Evolutionary conservation across 352 stramenopile species (phyloP), one percentile per base, ranked within the genome.

Genomic region (Sclerospora graminicola): DNA sequence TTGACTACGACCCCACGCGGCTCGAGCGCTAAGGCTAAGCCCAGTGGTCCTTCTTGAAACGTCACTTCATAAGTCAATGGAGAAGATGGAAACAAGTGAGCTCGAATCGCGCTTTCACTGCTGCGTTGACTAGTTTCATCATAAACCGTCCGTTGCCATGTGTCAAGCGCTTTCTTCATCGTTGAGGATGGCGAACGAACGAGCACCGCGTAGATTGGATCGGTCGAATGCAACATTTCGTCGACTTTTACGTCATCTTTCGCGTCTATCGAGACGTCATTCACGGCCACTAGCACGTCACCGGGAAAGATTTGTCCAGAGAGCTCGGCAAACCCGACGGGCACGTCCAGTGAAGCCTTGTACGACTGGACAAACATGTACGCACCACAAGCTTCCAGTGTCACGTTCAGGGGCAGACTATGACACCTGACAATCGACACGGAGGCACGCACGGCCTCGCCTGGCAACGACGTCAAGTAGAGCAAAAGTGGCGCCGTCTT

Each of bases 21-120:
- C 47, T 92, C 81, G 4, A 92, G 67, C 10, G 77, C 69, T 7
- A 92, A 45, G 1, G 76, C 81, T 10, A 92, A 63, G 27, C 81
- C 81, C 23, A 92, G 62, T 5, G 77, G 81, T 0, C 81, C 81
- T 6, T 77, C 56, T 35, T 66, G 51, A 29, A 92, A 92, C 8
- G 53, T 67, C n/a, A 92, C 76, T 6, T 87, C 73, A 35, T 63
- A 81, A 13, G 59, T 53, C 30, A 36, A 54, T 26, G 26, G 44
- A 27, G 47, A 36, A 0, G 37, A 28, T n/a, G 21, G 29, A 18
- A 59, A 32, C 5, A 76, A 18, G 3, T 46, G 41, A 4, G 41
- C 32, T 46, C 57, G 57, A 20, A 77, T 46, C 7, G 49, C 30
- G 29, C 19, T 63, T 16, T 55, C 37, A 23, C 53, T 70, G 2